Base-by-base conservation (phyloP, 192 early-diverging fungal species). In the Backusella parvicylindrica region DNA sequence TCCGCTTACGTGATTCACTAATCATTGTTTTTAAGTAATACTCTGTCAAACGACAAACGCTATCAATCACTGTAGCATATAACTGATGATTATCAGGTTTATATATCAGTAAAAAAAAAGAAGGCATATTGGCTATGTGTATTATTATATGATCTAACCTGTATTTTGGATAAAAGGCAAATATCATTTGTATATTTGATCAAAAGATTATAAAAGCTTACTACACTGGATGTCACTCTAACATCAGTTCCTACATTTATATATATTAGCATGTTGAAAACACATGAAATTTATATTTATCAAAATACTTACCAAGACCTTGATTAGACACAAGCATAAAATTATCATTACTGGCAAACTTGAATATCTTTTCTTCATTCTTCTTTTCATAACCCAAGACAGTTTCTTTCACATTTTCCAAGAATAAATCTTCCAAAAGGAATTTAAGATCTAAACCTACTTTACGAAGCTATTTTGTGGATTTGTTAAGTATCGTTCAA, bases 361-460 rank as follows among this genome's bases (percentile, higher is more conserved):
- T 86, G 63, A 88, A 84, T 72, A 97, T 85, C 33, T 84, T 83
- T 43, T 89, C 86, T 37, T 89, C 75, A 66, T 88, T 90, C 6
- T 87, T 81, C 4, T 82, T 76, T 64, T 95, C 87, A 79, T 95
- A 93, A 33, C 84, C 85, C 26, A 90, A 82, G 50, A 97, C 90
- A 8, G 91, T 89, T 50, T 83, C 81, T 32, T 89, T 88, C 35
- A 96, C 68, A 68, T 96, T 95, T 0, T 90, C 86, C 72, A 92
- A 83, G 72, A 98, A 89, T 50, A 95, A 79, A 36, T 93, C 86
- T 40, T 95, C 94, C 65, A 98, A 79, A 69, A 96, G 86, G 71
- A 95, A 95, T 35, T 88, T 88, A 36, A 97, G 76, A 78, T 98
- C 95, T 16, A 98, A 79, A 6, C 97, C 97, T 26, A 92, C 90